Percentiles rank a stretch among this genome's conserved stretches.
phyloP scores from a whole-genome alignment of 352 stramenopile species.

The Hyaloperonospora arabidopsidis region DNA sequence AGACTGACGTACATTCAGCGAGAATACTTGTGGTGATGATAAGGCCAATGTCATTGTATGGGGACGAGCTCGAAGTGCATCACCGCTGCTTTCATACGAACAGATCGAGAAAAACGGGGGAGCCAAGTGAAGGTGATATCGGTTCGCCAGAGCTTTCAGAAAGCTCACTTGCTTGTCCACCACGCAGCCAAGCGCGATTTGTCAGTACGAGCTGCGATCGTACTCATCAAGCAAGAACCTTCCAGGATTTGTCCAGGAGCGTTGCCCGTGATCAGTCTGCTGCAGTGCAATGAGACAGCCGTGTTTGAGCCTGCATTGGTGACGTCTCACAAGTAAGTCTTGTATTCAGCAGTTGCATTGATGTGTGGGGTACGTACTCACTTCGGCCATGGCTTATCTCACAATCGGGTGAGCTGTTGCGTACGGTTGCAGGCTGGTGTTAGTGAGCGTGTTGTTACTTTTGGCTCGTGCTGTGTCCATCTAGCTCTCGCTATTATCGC shows the following conservation, averaged over 20 bases:
- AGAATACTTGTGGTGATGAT: no score
- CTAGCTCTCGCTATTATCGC: not conserved
- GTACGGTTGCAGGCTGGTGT: conserved; percentile 37
- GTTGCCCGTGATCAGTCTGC: conserved; percentile 39
- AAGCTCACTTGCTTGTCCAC: conserved; percentile 57
- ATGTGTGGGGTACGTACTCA: no score
- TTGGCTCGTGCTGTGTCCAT: not conserved
- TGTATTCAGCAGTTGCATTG: no score
- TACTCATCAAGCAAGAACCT: conserved; percentile 75
- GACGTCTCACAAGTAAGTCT: no score
- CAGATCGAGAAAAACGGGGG: no score
- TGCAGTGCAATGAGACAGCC: conserved; percentile 60
- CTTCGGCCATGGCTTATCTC: no score
- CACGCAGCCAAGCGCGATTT: conserved; percentile 47
- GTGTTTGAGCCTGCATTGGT: conserved; percentile 18
- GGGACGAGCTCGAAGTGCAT: no score
- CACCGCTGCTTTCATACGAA: no score
- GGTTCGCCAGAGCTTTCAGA: conserved; percentile 41
- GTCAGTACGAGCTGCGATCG: conserved; percentile 69
- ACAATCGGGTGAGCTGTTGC: no score
- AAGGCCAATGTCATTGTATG: no score
- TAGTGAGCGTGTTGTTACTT: conserved; percentile 30
- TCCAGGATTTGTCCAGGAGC: conserved; percentile 39
- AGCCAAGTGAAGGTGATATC: no score
- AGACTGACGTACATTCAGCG: no score